Conservation (phyloP, 164 flowering plant genomes). For the Amborella trichopoda region DNA sequence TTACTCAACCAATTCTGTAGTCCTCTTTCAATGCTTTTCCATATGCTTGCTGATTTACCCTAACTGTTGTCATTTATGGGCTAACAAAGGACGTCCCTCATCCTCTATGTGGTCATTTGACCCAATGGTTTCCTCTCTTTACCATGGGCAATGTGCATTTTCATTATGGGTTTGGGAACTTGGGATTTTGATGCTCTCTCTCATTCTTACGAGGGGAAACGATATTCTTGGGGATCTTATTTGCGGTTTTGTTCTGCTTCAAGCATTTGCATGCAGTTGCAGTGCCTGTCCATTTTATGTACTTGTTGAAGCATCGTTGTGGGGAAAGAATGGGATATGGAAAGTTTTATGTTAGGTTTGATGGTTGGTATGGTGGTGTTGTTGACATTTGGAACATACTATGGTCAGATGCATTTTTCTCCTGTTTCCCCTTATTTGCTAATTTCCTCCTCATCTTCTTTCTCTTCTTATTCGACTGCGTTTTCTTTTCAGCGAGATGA, state of each 20-base stretch:
- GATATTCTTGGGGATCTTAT: conserved; percentile 69
- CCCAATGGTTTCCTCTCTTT: conserved; percentile 58
- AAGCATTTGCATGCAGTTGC: conserved; percentile 94
- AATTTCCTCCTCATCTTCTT: too few species aligned
- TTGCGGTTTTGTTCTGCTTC: conserved; percentile 72
- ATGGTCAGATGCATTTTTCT: conserved; percentile 52
- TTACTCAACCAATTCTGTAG: conserved; percentile 30
- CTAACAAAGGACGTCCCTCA: conserved; percentile 23
- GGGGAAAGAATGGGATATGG: conserved; percentile 33
- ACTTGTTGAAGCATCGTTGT: conserved; percentile 77
- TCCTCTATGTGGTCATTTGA: conserved; percentile 27
- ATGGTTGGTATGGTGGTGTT: conserved; percentile 49
- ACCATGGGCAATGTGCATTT: conserved; percentile 89
- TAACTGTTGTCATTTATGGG: conserved; percentile 37
- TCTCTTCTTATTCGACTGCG: too few species aligned
- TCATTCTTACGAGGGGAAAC: conserved; percentile 57
- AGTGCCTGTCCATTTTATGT: conserved; percentile 84
- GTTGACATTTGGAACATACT: conserved; percentile 72
- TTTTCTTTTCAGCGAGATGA: too few species aligned
- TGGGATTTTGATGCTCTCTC: conserved; percentile 64
- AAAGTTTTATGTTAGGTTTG: conserved; percentile 29
- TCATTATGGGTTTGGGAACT: conserved; percentile 87
- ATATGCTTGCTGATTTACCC: conserved; percentile 47
- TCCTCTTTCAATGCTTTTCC: conserved; percentile 54
- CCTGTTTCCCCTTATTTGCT: too few species aligned